Evolutionary conservation across 2,329 filamentous ascomycete species (phyloP).

Genomic region (Cladosporium sp.): DNA sequence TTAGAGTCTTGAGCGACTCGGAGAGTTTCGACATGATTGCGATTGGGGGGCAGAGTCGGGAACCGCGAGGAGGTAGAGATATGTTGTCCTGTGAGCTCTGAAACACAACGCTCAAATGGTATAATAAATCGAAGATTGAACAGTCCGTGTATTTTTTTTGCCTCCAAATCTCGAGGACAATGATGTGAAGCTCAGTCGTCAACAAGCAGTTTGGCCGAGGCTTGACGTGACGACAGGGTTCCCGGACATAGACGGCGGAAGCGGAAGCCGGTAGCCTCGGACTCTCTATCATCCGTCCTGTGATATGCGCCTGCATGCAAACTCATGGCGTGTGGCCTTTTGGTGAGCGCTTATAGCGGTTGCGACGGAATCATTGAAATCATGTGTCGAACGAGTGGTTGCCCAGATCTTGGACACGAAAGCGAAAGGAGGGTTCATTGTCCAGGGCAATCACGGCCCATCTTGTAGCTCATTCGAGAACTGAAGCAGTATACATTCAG

Average conservation of each 20-base stretch:
- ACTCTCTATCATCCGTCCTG: constrained; percentile 8
- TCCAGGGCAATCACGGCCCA: too few relatives aligned
- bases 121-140: neutral
- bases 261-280: neutral
- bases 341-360: too few relatives aligned
- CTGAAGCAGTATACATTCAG: too few relatives aligned
- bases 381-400: too few relatives aligned
- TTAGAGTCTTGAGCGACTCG: constrained; percentile 62
- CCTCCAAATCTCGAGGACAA: neutral
- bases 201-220: neutral
- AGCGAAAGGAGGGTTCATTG: too few relatives aligned
- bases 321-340: too few relatives aligned
- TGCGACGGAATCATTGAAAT: too few relatives aligned
- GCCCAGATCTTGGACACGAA: too few relatives aligned
- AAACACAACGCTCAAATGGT: neutral
- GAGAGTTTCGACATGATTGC: constrained; percentile 65
- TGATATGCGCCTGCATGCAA: neutral
- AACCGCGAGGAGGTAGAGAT: neutral
- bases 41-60: neutral
- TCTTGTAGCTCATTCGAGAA: too few relatives aligned
- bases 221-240: neutral
- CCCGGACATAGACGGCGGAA: neutral
- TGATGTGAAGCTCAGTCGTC: constrained; percentile 12
- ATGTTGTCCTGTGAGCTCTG: neutral
- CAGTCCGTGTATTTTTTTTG: neutral